phyloP scores from a whole-genome alignment of 176 grass and related monocot genomes.

The Carex myosuroides region DNA sequence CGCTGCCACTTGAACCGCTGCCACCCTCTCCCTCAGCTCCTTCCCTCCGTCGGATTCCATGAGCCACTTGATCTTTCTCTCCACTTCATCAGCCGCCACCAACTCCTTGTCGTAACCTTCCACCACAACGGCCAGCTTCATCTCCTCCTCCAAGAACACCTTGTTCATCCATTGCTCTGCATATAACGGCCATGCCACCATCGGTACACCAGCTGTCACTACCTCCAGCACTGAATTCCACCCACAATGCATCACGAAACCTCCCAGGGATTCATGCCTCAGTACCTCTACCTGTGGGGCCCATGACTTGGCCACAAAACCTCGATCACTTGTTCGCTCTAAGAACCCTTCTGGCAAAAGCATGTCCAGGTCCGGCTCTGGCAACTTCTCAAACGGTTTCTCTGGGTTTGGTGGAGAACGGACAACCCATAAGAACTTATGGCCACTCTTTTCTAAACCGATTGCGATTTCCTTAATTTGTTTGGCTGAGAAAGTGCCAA shows the following conservation, averaged over 20 bases:
- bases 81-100: conserved; percentile 28
- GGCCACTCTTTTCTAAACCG: conserved; percentile 30
- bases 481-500: conserved; percentile 18
- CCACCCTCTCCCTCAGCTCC: conserved; percentile 31
- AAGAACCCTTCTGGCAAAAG: conserved; percentile 32
- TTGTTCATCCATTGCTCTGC: conserved; percentile 35
- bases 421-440: conserved; percentile 38
- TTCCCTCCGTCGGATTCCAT: conserved; percentile 13
- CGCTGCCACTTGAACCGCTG: conserved; percentile 21
- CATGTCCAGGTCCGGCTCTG: background rate
- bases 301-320: conserved; percentile 33
- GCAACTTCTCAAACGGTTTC: background rate
- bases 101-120: conserved; percentile 29
- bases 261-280: conserved; percentile 6
- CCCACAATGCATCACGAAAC: conserved; percentile 28
- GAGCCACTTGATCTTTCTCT: conserved; percentile 28
- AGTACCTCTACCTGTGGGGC: conserved; percentile 32
- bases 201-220: conserved; percentile 25
- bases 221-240: conserved; percentile 31
- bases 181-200: conserved; percentile 35
- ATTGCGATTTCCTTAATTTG: conserved; percentile 35
- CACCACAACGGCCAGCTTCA: conserved; percentile 27
- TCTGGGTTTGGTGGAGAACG: background rate
- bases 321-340: conserved; percentile 12
- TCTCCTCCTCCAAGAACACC: conserved; percentile 40